Percentiles rank a stretch among this genome's conserved stretches.
These are phyloP conservation scores for Pugionium cornutum DNA, from an alignment of 345 rosid species.

Conservation along the genomic window DNA sequence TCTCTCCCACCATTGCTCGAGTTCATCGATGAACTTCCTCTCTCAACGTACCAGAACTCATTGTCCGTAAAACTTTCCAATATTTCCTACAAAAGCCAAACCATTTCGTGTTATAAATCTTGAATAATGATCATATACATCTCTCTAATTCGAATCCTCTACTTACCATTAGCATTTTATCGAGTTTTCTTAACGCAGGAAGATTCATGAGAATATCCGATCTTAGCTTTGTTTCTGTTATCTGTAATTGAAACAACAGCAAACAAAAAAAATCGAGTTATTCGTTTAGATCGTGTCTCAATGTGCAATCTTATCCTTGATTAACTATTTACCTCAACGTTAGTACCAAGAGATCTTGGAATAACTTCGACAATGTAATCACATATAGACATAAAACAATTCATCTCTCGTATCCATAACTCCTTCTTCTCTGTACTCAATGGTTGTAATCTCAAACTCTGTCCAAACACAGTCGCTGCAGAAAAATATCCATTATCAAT, in stretches of 20 bases:
- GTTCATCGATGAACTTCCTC: conserved; percentile 66
- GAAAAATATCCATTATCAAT: background rate
- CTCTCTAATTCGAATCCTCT: too few species aligned
- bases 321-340: conserved; percentile 54
- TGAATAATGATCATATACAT: background rate
- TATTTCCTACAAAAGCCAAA: conserved; percentile 59
- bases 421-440: conserved; percentile 73
- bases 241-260: conserved; percentile 38
- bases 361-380: conserved; percentile 71
- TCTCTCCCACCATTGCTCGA: conserved; percentile 60
- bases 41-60: conserved; percentile 93
- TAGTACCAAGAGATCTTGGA: conserved; percentile 60
- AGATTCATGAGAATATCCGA: conserved; percentile 77
- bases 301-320: background rate
- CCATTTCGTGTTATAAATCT: background rate
- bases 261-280: too few species aligned
- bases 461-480: conserved; percentile 93
- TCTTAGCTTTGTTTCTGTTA: conserved; percentile 67
- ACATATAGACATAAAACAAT: conserved; percentile 80
- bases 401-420: conserved; percentile 91
- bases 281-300: background rate
- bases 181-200: conserved; percentile 85
- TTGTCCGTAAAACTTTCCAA: conserved; percentile 69
- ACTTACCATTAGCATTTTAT: conserved; percentile 81
- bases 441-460: conserved; percentile 75